phyloP scores from a whole-genome alignment of 148 eudicot genomes.

The Fallopia convolvulus region DNA sequence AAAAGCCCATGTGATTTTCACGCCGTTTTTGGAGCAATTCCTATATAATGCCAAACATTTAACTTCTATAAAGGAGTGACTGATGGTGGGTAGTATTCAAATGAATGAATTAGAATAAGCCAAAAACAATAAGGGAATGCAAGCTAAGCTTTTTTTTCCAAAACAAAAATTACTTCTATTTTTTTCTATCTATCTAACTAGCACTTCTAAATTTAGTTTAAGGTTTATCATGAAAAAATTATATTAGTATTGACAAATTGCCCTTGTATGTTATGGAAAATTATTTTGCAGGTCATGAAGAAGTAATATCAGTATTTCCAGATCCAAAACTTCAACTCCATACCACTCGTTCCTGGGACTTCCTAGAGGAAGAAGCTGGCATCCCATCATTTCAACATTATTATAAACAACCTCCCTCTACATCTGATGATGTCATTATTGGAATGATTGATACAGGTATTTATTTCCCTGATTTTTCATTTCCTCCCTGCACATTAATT shows the following conservation, averaged over 20 bases:
- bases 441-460: conserved; percentile 68
- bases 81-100: background rate
- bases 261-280: background rate
- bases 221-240: background rate
- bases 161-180: too few relatives aligned
- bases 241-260: background rate
- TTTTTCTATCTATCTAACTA: background rate
- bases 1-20: background rate
- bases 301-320: conserved; percentile 51
- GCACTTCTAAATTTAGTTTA: background rate
- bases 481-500: background rate
- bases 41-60: background rate
- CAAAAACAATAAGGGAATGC: background rate
- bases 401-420: conserved; percentile 11
- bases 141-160: too few relatives aligned
- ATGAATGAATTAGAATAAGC: background rate
- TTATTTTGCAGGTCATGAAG: conserved; percentile 34
- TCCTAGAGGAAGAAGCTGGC: conserved; percentile 36
- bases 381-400: conserved; percentile 17
- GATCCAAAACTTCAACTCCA: conserved; percentile 49
- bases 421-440: conserved; percentile 37
- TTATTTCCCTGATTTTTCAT: background rate
- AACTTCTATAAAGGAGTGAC: background rate
- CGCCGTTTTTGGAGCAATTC: background rate
- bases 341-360: conserved; percentile 70